Percentiles rank a stretch among this genome's conserved stretches.
Conservation (phyloP, 306 rosid species). For the Lathyrus aphaca region DNA sequence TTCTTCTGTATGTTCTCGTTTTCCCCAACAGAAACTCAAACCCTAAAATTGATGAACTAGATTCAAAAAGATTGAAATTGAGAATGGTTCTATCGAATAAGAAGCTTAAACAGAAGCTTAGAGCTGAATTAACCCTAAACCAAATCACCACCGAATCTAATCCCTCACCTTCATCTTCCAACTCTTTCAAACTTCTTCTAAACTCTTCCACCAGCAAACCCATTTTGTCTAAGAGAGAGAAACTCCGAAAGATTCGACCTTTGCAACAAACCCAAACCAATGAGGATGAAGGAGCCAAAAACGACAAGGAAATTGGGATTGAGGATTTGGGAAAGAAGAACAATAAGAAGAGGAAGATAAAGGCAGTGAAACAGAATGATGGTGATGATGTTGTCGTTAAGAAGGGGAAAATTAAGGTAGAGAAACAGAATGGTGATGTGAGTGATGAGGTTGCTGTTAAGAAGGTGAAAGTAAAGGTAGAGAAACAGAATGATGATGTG, state of each 20-base stretch:
- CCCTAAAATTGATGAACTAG: not conserved
- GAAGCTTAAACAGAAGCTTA: constrained; percentile 75
- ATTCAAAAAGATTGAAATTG: not conserved
- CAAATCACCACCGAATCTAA: constrained; percentile 7
- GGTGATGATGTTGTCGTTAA: constrained; percentile 33
- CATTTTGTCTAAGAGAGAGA: constrained; percentile 80
- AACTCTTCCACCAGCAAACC: constrained; percentile 50
- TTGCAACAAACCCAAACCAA: constrained; percentile 28
- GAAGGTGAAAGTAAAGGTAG: constrained; percentile 41
- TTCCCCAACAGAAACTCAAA: constrained; percentile 14
- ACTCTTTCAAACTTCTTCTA: constrained; percentile 55
- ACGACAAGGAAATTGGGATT: constrained; percentile 38
- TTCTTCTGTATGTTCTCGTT: not conserved
- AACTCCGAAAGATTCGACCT: constrained; percentile 56
- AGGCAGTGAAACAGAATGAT: constrained; percentile 39
- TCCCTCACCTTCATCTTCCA: constrained; percentile 35
- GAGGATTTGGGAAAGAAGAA: constrained; percentile 42
- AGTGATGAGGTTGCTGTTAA: constrained; percentile 42
- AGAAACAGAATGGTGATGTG: constrained; percentile 31
- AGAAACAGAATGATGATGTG: constrained; percentile 27
- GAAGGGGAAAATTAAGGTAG: constrained; percentile 42
- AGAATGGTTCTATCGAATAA: constrained; percentile 89
- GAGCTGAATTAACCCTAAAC: constrained; percentile 52
- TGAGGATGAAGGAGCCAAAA: constrained; percentile 27
- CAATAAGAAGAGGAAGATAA: constrained; percentile 45